Evolutionary conservation across 768 basidiomycete genomes (phyloP), one percentile per base, ranked within the genome.

Genomic region (Pisolithus tinctorius): DNA sequence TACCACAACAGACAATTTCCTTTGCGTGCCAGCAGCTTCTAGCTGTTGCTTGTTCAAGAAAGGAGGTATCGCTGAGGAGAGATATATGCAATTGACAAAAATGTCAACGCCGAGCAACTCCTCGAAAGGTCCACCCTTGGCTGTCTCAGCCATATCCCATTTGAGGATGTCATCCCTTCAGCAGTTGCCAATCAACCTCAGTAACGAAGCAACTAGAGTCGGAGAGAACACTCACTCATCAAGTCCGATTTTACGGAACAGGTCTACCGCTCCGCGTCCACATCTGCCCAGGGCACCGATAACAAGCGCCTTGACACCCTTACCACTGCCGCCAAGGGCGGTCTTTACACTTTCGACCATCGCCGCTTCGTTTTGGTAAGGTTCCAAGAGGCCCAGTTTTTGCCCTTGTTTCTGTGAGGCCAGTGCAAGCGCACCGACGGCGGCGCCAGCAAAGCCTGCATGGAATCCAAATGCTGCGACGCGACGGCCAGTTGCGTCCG

Each of bases 71-170:
- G 75, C 66, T 16, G 84, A 81, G n/a, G 82, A 84, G 47, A 99
- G 84, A 69, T 98, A 98, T 68, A 99, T 99, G 78, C 96, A 98
- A 74, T 99, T 99, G 77, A 98, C 83, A 63, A 99, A 97, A 61
- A 99, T 83, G 71, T 99, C 95, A 56, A 93, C 95, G 56, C 92
- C 91, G 27, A 98, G 79, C 53, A 99, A 92, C 73, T 98, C 95
- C 43, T 80, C 69, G 75, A 97, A 98, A 0, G 96, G 96, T 2
- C 96, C 96, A 29, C 94, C 94, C 72, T 93, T 94, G 60, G 86
- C 88, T 6, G 96, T 99, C 74, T 99, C 96, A 2, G 77, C 88
- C 76, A 99, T 72, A 69, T 99, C 96, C 96, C 96, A 98, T 78
- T 97, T 94, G 71, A 91, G 26, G 61, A 99, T 96, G 65, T 98